Evolutionary conservation across 2,329 filamentous ascomycete species (phyloP).

Genomic region (Neonectria neomacrospora): DNA sequence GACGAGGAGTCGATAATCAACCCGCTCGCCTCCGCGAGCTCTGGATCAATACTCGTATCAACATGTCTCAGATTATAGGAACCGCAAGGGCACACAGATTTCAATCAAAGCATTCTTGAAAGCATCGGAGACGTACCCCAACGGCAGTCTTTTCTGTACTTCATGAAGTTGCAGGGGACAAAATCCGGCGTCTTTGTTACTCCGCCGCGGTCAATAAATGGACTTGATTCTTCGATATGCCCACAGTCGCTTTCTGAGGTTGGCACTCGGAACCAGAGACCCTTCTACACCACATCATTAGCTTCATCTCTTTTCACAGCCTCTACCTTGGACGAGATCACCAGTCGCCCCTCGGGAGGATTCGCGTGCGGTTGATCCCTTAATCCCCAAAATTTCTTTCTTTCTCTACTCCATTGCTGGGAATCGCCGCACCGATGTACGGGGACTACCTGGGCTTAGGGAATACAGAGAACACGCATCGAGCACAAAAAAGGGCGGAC

Average conservation of each 20-base stretch:
- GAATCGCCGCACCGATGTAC: conserved; percentile 16
- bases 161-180: conserved; percentile 12
- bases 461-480: conserved; percentile 17
- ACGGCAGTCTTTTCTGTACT: conserved; percentile 9
- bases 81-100: conserved; percentile 22
- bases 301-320: conserved; percentile 17
- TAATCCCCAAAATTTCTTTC: conserved; percentile 24
- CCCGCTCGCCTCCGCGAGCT: conserved; percentile 14
- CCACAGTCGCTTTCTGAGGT: conserved; percentile 17
- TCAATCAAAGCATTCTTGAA: conserved; percentile 25
- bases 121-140: conserved; percentile 9
- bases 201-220: neutral
- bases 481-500: conserved; percentile 33
- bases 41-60: conserved; percentile 19
- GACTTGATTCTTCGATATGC: conserved; percentile 12
- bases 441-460: conserved; percentile 4
- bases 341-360: conserved; percentile 20
- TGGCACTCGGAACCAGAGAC: conserved; percentile 7
- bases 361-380: conserved; percentile 28
- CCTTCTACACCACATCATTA: conserved; percentile 15
- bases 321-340: conserved; percentile 7
- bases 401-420: neutral
- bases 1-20: conserved; percentile 59
- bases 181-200: conserved; percentile 13
- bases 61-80: conserved; percentile 23